These are phyloP conservation scores for Coniella lustricola DNA, from an alignment of 2,329 filamentous ascomycete species.

Conservation along the genomic window DNA sequence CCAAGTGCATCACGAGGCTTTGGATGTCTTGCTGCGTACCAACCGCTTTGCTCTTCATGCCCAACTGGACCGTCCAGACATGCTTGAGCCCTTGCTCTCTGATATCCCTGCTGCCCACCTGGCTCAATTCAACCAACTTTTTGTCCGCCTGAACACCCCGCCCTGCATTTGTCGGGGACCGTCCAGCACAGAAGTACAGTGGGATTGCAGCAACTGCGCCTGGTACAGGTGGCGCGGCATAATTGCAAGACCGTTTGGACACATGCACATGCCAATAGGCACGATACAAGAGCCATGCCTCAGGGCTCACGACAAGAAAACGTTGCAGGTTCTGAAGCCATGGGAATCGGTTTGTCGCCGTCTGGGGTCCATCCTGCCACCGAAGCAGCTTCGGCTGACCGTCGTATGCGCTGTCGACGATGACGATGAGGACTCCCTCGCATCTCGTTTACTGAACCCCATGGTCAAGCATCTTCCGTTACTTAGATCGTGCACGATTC, in stretches of 20 bases:
- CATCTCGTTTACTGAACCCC: neutral
- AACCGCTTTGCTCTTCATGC: neutral
- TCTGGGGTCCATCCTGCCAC: neutral
- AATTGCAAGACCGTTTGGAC: too few relatives aligned
- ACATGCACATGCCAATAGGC: too few relatives aligned
- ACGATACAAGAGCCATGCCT: neutral
- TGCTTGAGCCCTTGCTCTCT: neutral
- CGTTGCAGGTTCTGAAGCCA: neutral
- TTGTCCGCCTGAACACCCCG: neutral
- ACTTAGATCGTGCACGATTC: constrained; percentile 3
- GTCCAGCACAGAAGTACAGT: neutral
- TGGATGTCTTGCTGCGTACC: neutral
- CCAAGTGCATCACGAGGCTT: neutral
- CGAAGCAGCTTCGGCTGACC: neutral
- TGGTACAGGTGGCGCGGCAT: too few relatives aligned
- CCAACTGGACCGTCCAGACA: neutral
- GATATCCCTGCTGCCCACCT: neutral
- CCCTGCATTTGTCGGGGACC: neutral
- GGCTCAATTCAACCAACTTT: neutral
- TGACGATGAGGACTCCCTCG: neutral
- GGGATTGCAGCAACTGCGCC: too few relatives aligned
- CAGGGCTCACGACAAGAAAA: neutral
- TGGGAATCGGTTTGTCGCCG: neutral
- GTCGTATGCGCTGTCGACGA: constrained; percentile 1
- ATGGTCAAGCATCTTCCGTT: neutral